Evolutionary conservation across 805 yeast genomes (phyloP).

Genomic region (Yueomyces sp.): DNA sequence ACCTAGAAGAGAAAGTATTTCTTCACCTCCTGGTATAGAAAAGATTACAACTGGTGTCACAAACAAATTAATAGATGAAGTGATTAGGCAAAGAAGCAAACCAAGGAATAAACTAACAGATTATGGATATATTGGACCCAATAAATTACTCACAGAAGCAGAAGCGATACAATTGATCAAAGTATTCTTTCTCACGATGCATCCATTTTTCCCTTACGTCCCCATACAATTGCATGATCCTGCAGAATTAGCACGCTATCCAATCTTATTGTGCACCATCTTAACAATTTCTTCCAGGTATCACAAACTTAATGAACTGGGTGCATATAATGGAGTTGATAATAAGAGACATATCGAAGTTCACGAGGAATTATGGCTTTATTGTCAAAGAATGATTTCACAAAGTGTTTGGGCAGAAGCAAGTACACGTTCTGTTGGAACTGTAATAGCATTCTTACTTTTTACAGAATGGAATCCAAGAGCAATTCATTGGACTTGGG

Average conservation of each 20-base stretch:
- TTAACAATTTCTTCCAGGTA: slow-evolving; percentile 72
- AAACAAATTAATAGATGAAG: slow-evolving; percentile 19
- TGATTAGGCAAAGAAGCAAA: slow-evolving; percentile 22
- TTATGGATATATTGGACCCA: slow-evolving; percentile 44
- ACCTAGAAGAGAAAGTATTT: neutral
- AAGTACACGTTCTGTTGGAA: slow-evolving; percentile 73
- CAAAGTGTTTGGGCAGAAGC: slow-evolving; percentile 93
- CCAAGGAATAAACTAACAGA: slow-evolving; percentile 33
- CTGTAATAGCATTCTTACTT: slow-evolving; percentile 68
- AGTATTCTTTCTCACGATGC: slow-evolving; percentile 63
- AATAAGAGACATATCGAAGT: slow-evolving; percentile 37
- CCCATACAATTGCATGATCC: slow-evolving; percentile 62
- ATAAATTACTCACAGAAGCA: slow-evolving; percentile 42
- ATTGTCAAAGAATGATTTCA: slow-evolving; percentile 68
- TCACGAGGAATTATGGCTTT: slow-evolving; percentile 74
- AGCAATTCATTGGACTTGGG: slow-evolving; percentile 81
- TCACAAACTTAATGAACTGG: slow-evolving; percentile 39
- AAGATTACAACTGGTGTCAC: neutral
- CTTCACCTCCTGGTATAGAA: neutral
- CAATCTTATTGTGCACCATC: slow-evolving; percentile 68
- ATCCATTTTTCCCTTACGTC: slow-evolving; percentile 81
- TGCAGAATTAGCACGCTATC: slow-evolving; percentile 57
- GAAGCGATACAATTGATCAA: slow-evolving; percentile 48
- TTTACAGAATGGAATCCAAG: slow-evolving; percentile 95
- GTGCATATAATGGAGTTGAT: slow-evolving; percentile 18